Conservation (phyloP, 768 basidiomycete genomes). For the Kwoniella newhampshirensis region DNA sequence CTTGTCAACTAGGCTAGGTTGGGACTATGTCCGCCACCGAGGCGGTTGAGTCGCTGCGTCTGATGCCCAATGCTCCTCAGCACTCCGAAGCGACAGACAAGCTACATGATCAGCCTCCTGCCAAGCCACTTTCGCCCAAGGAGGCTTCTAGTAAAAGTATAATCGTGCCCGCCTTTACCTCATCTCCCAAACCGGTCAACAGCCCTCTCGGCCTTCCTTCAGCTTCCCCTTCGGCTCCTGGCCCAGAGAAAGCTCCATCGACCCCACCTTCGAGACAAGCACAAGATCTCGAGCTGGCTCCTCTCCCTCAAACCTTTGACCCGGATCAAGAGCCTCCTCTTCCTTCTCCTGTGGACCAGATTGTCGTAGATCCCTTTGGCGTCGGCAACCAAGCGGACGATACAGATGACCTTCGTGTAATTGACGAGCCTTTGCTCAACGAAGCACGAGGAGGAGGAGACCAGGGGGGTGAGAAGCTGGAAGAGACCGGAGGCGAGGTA, state of each 20-base stretch:
- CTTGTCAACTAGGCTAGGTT: too few relatives aligned
- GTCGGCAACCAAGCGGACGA: not conserved
- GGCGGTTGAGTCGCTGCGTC: too few relatives aligned
- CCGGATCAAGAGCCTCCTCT: conserved; percentile 4
- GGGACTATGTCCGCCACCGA: too few relatives aligned
- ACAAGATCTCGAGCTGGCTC: conserved; percentile 14
- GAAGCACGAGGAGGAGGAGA: conserved; percentile 4
- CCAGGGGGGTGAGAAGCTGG: conserved; percentile 1
- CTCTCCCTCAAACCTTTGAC: conserved; percentile 14
- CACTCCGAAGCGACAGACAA: too few relatives aligned
- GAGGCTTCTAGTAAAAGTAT: too few relatives aligned
- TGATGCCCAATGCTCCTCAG: too few relatives aligned
- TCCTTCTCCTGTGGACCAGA: not conserved
- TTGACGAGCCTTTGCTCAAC: not conserved
- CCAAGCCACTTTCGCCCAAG: too few relatives aligned
- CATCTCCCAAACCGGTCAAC: too few relatives aligned
- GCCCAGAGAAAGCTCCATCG: not conserved
- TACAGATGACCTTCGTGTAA: conserved; percentile 1
- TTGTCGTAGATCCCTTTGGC: conserved; percentile 10
- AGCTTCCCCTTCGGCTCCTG: too few relatives aligned
- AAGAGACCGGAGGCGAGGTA: conserved; percentile 5
- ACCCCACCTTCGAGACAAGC: not conserved
- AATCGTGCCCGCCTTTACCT: too few relatives aligned
- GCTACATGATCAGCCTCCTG: too few relatives aligned
- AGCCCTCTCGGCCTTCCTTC: too few relatives aligned